Conservation (phyloP, 441 rosid genomes). For the Pelargonium myrrhifolium region DNA sequence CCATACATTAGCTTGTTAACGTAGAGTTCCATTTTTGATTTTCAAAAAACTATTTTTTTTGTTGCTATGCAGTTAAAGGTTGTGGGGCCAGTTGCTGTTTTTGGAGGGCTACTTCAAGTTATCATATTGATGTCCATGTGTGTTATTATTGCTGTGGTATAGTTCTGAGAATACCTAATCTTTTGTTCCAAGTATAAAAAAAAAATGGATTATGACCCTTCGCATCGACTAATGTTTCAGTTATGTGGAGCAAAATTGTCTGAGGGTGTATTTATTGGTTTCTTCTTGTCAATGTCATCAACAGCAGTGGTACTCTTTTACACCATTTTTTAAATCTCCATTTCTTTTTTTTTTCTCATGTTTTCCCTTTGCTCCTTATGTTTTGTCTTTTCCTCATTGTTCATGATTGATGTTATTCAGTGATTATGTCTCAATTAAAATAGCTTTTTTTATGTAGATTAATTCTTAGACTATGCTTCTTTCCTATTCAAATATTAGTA, state of each 20-base stretch:
- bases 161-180: conserved; percentile 13
- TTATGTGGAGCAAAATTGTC: conserved; percentile 92
- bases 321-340: conserved; percentile 7
- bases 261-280: conserved; percentile 90
- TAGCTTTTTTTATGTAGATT: no score
- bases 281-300: conserved; percentile 93
- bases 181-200: conserved; percentile 9
- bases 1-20: conserved; percentile 9
- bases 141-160: conserved; percentile 70
- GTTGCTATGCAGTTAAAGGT: conserved; percentile 64
- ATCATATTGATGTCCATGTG: conserved; percentile 65
- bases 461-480: no score
- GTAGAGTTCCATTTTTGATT: background rate
- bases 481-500: no score
- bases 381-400: conserved; percentile 19
- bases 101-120: conserved; percentile 95
- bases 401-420: no score
- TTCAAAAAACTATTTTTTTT: background rate
- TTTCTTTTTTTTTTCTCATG: conserved; percentile 6
- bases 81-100: conserved; percentile 91
- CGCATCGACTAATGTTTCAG: conserved; percentile 39
- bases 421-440: no score
- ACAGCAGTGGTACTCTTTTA: conserved; percentile 75
- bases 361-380: conserved; percentile 10
- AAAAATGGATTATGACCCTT: conserved; percentile 20